These are phyloP conservation scores for Deakozyma indianensis DNA, from an alignment of 805 yeast genomes.

Conservation along the genomic window DNA sequence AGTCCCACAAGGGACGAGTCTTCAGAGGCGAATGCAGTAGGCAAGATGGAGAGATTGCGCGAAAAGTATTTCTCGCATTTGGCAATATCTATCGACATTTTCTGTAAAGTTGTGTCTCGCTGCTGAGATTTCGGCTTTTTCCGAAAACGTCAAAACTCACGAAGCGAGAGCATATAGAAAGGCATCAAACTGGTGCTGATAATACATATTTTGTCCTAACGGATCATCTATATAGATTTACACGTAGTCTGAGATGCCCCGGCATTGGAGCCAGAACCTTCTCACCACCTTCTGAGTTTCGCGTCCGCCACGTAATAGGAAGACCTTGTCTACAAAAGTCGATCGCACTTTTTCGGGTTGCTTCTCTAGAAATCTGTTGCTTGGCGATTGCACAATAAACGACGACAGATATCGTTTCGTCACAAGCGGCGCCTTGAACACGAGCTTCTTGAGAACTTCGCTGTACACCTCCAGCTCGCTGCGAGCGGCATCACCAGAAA, in stretches of 20 bases:
- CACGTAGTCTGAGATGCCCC: slow-evolving; percentile 17
- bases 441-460: slow-evolving; percentile 26
- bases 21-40: slow-evolving; percentile 39
- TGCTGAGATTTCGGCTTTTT: neutral
- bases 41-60: slow-evolving; percentile 39
- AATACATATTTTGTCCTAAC: too few relatives aligned
- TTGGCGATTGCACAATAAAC: slow-evolving; percentile 10
- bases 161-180: too few relatives aligned
- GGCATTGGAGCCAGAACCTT: slow-evolving; percentile 21
- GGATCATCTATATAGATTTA: too few relatives aligned
- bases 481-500: slow-evolving; percentile 27
- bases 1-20: slow-evolving; percentile 60
- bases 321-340: slow-evolving; percentile 17
- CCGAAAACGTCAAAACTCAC: too few relatives aligned
- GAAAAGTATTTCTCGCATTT: slow-evolving; percentile 25
- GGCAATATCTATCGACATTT: neutral
- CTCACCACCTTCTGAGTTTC: slow-evolving; percentile 15
- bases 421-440: slow-evolving; percentile 9
- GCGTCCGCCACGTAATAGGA: slow-evolving; percentile 17
- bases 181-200: too few relatives aligned
- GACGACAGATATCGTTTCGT: slow-evolving; percentile 6
- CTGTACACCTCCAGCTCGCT: slow-evolving; percentile 29
- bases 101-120: neutral
- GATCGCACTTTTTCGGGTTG: slow-evolving; percentile 9
- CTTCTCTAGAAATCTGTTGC: slow-evolving; percentile 2